Evolutionary conservation across 768 basidiomycete genomes (phyloP).

Genomic region (Rhizopogon vesiculosus): DNA sequence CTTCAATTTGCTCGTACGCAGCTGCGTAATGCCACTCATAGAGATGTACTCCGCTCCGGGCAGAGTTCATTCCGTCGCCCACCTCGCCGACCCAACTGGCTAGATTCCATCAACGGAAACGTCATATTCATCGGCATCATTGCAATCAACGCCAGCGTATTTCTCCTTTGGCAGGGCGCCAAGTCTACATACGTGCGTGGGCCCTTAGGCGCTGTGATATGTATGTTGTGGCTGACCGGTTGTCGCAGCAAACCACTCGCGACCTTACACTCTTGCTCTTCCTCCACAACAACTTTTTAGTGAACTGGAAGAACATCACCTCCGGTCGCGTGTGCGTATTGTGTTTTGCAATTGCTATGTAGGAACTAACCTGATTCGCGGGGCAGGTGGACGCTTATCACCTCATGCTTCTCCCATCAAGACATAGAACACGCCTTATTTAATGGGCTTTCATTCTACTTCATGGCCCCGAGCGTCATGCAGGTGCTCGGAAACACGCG

Average conservation of each 20-base stretch:
- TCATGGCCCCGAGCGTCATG: slow-evolving; percentile 66
- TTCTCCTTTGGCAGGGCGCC: slow-evolving; percentile 49
- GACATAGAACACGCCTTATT: slow-evolving; percentile 59
- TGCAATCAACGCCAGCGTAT: slow-evolving; percentile 58
- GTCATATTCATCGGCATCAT: slow-evolving; percentile 61
- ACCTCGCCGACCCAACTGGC: slow-evolving; percentile 20
- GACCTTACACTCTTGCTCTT: slow-evolving; percentile 32
- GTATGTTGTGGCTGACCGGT: not conserved
- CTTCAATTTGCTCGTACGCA: slow-evolving; percentile 14
- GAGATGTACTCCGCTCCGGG: slow-evolving; percentile 6
- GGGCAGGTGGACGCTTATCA: slow-evolving; percentile 69
- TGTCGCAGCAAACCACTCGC: slow-evolving; percentile 35
- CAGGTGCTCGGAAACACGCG: slow-evolving; percentile 56
- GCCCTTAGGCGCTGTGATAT: slow-evolving; percentile 13
- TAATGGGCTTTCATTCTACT: slow-evolving; percentile 76
- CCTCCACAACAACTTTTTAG: slow-evolving; percentile 63
- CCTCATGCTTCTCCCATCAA: slow-evolving; percentile 68
- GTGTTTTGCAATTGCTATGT: not conserved
- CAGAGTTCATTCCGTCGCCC: slow-evolving; percentile 9
- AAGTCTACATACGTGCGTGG: slow-evolving; percentile 24
- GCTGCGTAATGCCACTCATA: slow-evolving; percentile 18
- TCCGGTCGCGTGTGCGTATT: slow-evolving; percentile 59
- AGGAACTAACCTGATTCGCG: slow-evolving; percentile 3
- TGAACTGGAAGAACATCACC: slow-evolving; percentile 54
- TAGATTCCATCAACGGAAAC: slow-evolving; percentile 52